phyloP scores from a whole-genome alignment of 495 filamentous ascomycete genomes.

The Penicillium silybi region DNA sequence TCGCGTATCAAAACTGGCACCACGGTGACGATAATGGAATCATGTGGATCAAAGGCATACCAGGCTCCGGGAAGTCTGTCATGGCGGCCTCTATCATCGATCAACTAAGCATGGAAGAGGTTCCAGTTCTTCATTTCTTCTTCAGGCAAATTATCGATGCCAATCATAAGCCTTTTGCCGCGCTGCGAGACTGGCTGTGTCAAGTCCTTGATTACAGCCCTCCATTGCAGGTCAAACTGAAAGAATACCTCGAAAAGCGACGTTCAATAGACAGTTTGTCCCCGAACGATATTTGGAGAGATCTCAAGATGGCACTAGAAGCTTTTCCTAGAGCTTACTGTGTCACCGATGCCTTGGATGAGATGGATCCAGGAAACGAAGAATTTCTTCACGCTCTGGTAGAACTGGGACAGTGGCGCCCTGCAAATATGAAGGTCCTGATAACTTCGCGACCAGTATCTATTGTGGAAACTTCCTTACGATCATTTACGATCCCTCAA shows the following conservation, averaged over 20 bases:
- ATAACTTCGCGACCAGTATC: background rate
- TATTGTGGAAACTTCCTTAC: background rate
- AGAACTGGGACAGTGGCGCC: too few relatives aligned
- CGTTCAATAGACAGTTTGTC: background rate
- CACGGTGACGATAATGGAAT: too few relatives aligned
- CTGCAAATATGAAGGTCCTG: too few relatives aligned
- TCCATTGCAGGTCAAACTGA: slow-evolving; percentile 5
- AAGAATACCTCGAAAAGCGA: background rate
- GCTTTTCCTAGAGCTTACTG: too few relatives aligned
- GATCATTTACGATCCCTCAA: slow-evolving; percentile 9
- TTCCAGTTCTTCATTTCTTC: slow-evolving; percentile 9
- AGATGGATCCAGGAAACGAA: background rate
- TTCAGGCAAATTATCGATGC: slow-evolving; percentile 7
- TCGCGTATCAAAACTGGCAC: too few relatives aligned
- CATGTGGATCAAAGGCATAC: slow-evolving; percentile 2
- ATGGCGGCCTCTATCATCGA: slow-evolving; percentile 3
- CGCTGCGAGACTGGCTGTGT: slow-evolving; percentile 6
- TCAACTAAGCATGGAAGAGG: background rate
- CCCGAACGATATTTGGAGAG: slow-evolving; percentile 20
- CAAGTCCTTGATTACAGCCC: slow-evolving; percentile 4
- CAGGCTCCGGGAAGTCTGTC: background rate
- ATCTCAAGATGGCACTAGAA: slow-evolving; percentile 19
- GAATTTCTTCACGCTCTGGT: too few relatives aligned
- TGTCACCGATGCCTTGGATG: background rate
- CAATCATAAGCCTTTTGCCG: slow-evolving; percentile 5